Conservation (phyloP, 179 eudicot genomes). For the Gypsophila paniculata region DNA sequence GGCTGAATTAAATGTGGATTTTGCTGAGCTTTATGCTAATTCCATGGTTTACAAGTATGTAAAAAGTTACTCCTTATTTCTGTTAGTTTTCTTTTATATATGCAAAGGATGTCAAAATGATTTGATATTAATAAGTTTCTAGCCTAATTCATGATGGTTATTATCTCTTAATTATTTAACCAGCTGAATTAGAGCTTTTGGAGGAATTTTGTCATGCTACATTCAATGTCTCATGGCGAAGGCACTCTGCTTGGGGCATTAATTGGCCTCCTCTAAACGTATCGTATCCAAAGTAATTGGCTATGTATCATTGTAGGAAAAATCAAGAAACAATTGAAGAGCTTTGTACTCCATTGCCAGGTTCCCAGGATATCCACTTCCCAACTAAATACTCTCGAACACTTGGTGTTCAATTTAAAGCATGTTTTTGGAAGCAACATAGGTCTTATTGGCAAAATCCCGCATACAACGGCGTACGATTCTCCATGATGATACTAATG, state of each 20-base stretch:
- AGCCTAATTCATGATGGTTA: not conserved
- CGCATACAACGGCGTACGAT: conserved; percentile 51
- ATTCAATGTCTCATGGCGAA: no score
- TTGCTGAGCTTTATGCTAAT: conserved; percentile 50
- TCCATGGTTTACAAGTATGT: conserved; percentile 50
- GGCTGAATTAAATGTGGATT: conserved; percentile 49
- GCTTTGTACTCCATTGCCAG: conserved; percentile 45
- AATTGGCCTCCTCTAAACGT: no score
- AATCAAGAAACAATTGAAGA: conserved; percentile 51
- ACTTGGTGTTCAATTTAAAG: conserved; percentile 52
- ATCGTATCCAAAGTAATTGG: not conserved
- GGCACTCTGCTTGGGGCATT: no score
- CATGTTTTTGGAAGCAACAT: conserved; percentile 71
- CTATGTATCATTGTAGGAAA: conserved; percentile 32
- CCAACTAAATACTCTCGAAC: conserved; percentile 57
- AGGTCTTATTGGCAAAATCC: conserved; percentile 78
- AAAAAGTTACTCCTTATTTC: no score
- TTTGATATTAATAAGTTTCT: not conserved
- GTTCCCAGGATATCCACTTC: conserved; percentile 50
- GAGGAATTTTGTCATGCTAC: no score
- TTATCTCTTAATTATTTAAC: not conserved
- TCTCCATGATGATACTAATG: conserved; percentile 38
- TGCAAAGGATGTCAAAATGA: not conserved
- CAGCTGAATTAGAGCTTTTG: no score
- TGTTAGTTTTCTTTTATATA: not conserved